Percentiles rank a stretch among this genome's conserved stretches.
phyloP scores from a whole-genome alignment of 495 filamentous ascomycete genomes.

The Tuber melanosporum region DNA sequence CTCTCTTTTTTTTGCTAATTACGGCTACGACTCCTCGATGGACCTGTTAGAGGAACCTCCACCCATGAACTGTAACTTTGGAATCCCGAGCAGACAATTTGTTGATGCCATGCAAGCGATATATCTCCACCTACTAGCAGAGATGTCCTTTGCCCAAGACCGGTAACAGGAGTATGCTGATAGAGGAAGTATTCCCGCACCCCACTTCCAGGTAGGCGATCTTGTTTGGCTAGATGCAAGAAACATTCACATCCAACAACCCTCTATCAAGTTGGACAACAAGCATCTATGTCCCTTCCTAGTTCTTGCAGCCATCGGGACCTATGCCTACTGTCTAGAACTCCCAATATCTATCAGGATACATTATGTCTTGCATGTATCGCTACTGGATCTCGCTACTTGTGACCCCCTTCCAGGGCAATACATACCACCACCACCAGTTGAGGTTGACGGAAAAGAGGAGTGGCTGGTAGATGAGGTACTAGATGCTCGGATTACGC shows the following conservation, averaged over 20 bases:
- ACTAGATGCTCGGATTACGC: too few relatives aligned
- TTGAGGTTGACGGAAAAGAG: too few relatives aligned
- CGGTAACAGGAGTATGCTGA: too few relatives aligned
- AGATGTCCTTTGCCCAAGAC: background rate
- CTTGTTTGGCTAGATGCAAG: background rate
- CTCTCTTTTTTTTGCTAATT: slow-evolving; percentile 19
- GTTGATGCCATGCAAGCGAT: background rate
- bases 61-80: too few relatives aligned
- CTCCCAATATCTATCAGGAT: too few relatives aligned
- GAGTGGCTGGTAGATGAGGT: too few relatives aligned
- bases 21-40: background rate
- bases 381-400: too few relatives aligned
- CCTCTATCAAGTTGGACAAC: slow-evolving; percentile 3
- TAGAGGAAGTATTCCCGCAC: background rate
- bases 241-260: background rate
- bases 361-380: too few relatives aligned
- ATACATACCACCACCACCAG: too few relatives aligned
- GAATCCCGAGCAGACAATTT: too few relatives aligned
- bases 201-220: background rate
- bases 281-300: background rate
- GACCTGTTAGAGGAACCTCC: background rate
- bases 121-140: background rate
- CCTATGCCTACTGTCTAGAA: too few relatives aligned
- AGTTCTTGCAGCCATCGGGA: background rate
- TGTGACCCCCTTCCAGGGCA: too few relatives aligned